Base-by-base conservation (phyloP, 148 eudicot species). In the Limonium bicolor region DNA sequence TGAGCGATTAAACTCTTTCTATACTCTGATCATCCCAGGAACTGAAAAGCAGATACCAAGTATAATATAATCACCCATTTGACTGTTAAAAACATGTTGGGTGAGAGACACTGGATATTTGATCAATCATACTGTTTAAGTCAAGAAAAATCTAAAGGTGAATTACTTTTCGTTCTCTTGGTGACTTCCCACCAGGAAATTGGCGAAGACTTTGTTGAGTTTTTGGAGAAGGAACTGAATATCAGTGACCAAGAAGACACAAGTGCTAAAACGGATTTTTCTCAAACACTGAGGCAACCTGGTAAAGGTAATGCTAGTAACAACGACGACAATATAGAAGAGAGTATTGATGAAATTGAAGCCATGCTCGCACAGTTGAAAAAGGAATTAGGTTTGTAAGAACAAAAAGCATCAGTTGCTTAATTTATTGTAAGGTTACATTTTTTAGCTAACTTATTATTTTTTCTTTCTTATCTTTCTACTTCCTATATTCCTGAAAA, bases 131-230 rank as follows among this genome's bases (percentile, higher is more conserved):
- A 4, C 37, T 16, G 14, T 16, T 16, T 8, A 29, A 5, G 11
- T 29, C 32, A 29, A 5, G 32, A 11, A 5, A 11, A 5, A 11
- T 29, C n/a, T 29, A 11, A 29, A 5, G 5, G 6, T 6, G 32
- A 29, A 11, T 11, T 7, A 29, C 0, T 31, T 27, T 25, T 19
- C 33, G 17, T n/a, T 5, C 27, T 30, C 24, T 41, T 31, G 16
- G 17, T 47, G 27, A n/a, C n/a, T n/a, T n/a, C n/a, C n/a, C n/a
- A n/a, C 36, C 75, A 92, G 99, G 99, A 81, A 42, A 85, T 92
- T 23, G 99, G 99, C 27, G 99, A 85, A 68, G 99, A 92, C 50
- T 81, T 92, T 60, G 99, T 85, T 30, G 95, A 81, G 69, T 92
- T 85, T 64, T 65, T 92, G 45, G 99, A 92, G 67, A 92, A 92